These are phyloP conservation scores for Pseudogymnoascus sp. DNA, from an alignment of 2,329 filamentous ascomycete species.

Conservation along the genomic window DNA sequence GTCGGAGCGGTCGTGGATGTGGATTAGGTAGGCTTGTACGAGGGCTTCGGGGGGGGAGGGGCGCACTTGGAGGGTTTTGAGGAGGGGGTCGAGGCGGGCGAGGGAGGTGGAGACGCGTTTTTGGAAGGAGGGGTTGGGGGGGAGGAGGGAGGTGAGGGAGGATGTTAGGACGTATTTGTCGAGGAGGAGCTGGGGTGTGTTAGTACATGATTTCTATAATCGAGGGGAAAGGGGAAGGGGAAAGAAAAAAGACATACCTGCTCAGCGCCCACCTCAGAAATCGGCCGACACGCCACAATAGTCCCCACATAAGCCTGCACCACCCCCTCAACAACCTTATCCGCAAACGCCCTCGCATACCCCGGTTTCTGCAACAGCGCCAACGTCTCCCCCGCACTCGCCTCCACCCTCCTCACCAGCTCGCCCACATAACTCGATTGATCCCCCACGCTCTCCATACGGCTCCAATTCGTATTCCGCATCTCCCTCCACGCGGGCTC, in stretches of 20 bases:
- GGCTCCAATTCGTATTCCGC: conserved; percentile 91
- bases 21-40: conserved; percentile 94
- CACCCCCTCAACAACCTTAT: conserved; percentile 87
- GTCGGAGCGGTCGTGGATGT: conserved; percentile 89
- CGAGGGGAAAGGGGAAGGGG: too few species aligned
- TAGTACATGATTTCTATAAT: conserved; percentile 15
- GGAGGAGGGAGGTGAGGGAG: conserved; percentile 63
- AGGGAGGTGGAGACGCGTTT: conserved; percentile 82
- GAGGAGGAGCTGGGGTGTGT: conserved; percentile 66
- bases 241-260: conserved; percentile 46
- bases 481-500: conserved; percentile 93
- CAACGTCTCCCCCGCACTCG: conserved; percentile 66
- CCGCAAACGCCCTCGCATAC: conserved; percentile 89
- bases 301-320: conserved; percentile 72
- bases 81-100: conserved; percentile 78
- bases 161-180: conserved; percentile 89
- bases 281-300: conserved; percentile 80
- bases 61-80: conserved; percentile 94
- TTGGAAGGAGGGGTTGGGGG: conserved; percentile 54
- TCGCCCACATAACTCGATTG: conserved; percentile 88
- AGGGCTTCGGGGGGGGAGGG: conserved; percentile 85
- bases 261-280: conserved; percentile 90
- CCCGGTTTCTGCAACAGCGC: conserved; percentile 77
- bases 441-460: conserved; percentile 86
- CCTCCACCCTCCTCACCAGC: conserved; percentile 65